These are phyloP conservation scores for Gaeumannomyces tritici DNA, from an alignment of 2,329 filamentous ascomycete species.

Conservation along the genomic window DNA sequence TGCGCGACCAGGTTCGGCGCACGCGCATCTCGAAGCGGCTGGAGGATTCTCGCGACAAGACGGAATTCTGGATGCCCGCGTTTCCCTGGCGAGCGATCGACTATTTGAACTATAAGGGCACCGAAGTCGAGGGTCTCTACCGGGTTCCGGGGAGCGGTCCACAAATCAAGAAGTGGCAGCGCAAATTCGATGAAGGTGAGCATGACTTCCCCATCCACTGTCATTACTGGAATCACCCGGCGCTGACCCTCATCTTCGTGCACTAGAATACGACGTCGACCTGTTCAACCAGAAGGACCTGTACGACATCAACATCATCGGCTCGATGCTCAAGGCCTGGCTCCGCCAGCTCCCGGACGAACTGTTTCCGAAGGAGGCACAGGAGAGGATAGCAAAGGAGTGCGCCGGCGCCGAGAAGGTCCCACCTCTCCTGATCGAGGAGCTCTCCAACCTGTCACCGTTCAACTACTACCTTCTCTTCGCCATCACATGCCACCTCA, in stretches of 20 bases:
- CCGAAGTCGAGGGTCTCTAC: conserved; percentile 88
- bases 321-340: conserved; percentile 95
- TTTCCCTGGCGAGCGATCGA: conserved; percentile 94
- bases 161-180: conserved; percentile 89
- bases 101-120: conserved; percentile 90
- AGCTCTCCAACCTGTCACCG: conserved; percentile 85
- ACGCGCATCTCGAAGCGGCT: conserved; percentile 86
- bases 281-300: conserved; percentile 79
- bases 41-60: conserved; percentile 85
- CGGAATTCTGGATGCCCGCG: conserved; percentile 97
- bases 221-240: not conserved
- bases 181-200: conserved; percentile 76
- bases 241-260: conserved; percentile 10
- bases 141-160: conserved; percentile 83
- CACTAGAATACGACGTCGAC: conserved; percentile 72
- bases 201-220: conserved; percentile 1
- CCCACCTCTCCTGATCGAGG: conserved; percentile 74
- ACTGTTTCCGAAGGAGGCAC: conserved; percentile 76
- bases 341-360: conserved; percentile 90
- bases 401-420: conserved; percentile 71
- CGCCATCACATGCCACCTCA: conserved; percentile 93
- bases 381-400: conserved; percentile 71
- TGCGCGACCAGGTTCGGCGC: conserved; percentile 81
- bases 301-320: conserved; percentile 94
- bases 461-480: conserved; percentile 98